Evolutionary conservation across 768 basidiomycete species (phyloP).

Genomic region (Leccinum arenicola): DNA sequence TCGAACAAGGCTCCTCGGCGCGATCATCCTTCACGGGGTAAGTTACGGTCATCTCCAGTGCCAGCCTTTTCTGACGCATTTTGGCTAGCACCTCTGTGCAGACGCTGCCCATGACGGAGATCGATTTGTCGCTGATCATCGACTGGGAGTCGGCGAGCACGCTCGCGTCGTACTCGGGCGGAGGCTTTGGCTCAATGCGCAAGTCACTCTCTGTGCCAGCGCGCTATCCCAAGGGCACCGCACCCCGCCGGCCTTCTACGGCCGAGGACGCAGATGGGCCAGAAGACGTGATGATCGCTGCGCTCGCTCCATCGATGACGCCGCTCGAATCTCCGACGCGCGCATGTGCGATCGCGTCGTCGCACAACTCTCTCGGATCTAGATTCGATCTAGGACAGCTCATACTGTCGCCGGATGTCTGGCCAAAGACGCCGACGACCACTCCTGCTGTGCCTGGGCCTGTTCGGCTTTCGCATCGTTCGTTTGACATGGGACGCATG

Average conservation of each 20-base stretch:
- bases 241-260: slow-evolving; percentile 6
- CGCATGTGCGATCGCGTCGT: slow-evolving; percentile 24
- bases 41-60: not conserved
- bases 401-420: slow-evolving; percentile 10
- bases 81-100: slow-evolving; percentile 14
- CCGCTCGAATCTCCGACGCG: slow-evolving; percentile 27
- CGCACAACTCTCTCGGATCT: slow-evolving; percentile 31
- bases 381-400: slow-evolving; percentile 23
- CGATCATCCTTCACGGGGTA: slow-evolving; percentile 10
- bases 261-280: slow-evolving; percentile 3
- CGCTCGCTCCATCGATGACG: slow-evolving; percentile 5
- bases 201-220: not conserved
- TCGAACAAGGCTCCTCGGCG: not conserved
- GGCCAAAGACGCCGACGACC: slow-evolving; percentile 23
- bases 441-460: slow-evolving; percentile 8
- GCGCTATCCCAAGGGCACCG: not conserved
- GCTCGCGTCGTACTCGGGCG: not conserved
- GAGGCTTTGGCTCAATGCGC: not conserved
- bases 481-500: slow-evolving; percentile 7
- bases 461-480: slow-evolving; percentile 2
- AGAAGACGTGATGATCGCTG: slow-evolving; percentile 12
- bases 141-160: slow-evolving; percentile 7
- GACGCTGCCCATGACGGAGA: slow-evolving; percentile 18
- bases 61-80: slow-evolving; percentile 7
- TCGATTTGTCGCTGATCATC: slow-evolving; percentile 20